phyloP scores from a whole-genome alignment of 176 grass and related monocot species.

The Carex myosuroides region DNA sequence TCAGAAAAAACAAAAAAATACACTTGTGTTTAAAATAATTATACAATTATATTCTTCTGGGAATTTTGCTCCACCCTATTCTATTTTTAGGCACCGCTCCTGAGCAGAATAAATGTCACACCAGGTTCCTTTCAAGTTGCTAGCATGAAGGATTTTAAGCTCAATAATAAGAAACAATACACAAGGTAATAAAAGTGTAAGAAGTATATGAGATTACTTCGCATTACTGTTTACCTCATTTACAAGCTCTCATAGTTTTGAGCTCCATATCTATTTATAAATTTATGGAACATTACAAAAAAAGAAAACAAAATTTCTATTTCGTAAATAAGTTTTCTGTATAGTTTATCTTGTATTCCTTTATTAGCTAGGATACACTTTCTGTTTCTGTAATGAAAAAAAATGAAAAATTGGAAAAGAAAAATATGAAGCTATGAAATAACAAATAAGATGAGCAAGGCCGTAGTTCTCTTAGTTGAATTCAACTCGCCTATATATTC shows the following conservation, averaged over 20 bases:
- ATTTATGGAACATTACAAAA: background rate
- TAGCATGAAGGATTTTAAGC: background rate
- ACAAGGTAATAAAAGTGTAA: background rate
- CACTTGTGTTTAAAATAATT: too few relatives aligned
- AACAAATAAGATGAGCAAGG: conserved; percentile 7
- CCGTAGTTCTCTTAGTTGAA: background rate
- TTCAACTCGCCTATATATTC: background rate
- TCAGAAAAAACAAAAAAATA: too few relatives aligned
- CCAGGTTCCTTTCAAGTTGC: background rate
- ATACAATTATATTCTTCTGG: too few relatives aligned
- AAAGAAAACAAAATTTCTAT: conserved; percentile 2
- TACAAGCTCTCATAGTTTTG: conserved; percentile 6
- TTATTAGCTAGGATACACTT: conserved; percentile 18
- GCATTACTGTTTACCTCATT: conserved; percentile 8
- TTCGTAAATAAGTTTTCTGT: background rate
- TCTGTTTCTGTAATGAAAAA: conserved; percentile 16
- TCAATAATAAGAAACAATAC: background rate
- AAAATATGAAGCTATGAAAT: conserved; percentile 10
- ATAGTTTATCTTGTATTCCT: conserved; percentile 5
- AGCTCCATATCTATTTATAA: background rate
- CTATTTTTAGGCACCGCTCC: too few relatives aligned
- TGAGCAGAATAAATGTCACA: background rate
- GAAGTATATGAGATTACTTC: background rate
- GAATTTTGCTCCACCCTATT: too few relatives aligned
- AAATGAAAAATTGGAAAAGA: background rate